These are phyloP conservation scores for Sphaerulina populicola DNA, from an alignment of 2,329 filamentous ascomycete species.

Conservation along the genomic window DNA sequence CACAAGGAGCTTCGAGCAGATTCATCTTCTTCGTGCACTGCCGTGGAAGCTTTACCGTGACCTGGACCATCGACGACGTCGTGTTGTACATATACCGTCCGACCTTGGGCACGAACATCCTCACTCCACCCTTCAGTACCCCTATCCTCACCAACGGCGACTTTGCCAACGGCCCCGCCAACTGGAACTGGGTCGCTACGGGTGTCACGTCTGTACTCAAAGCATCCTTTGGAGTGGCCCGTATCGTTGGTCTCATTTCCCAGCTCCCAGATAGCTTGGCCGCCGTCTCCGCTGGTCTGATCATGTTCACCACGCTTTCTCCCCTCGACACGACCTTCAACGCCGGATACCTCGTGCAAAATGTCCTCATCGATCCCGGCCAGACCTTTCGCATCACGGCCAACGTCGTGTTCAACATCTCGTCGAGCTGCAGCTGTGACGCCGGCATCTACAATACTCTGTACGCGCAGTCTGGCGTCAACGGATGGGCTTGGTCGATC, in stretches of 20 bases:
- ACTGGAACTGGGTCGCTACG: not conserved
- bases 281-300: not conserved
- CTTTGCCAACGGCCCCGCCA: not conserved
- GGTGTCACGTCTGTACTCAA: not conserved
- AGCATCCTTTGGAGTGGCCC: not conserved
- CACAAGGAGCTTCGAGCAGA: not conserved
- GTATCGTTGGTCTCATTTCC: not conserved
- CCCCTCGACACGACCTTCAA: not conserved
- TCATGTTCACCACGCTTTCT: not conserved
- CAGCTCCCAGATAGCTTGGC: not conserved
- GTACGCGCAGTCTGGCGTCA: not conserved
- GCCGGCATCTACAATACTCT: slow-evolving; percentile 5
- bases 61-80: not conserved
- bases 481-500: slow-evolving; percentile 3
- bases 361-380: not conserved
- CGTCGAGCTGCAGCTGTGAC: slow-evolving; percentile 1
- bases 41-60: slow-evolving; percentile 2
- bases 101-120: not conserved
- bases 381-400: slow-evolving; percentile 2
- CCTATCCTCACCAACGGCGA: not conserved
- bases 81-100: not conserved
- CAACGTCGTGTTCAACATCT: not conserved
- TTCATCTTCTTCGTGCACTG: slow-evolving; percentile 5
- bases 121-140: not conserved
- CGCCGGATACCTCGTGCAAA: slow-evolving; percentile 1